These are phyloP conservation scores for Zygotorulaspora florentina DNA, from an alignment of 805 yeast species.

Conservation along the genomic window DNA sequence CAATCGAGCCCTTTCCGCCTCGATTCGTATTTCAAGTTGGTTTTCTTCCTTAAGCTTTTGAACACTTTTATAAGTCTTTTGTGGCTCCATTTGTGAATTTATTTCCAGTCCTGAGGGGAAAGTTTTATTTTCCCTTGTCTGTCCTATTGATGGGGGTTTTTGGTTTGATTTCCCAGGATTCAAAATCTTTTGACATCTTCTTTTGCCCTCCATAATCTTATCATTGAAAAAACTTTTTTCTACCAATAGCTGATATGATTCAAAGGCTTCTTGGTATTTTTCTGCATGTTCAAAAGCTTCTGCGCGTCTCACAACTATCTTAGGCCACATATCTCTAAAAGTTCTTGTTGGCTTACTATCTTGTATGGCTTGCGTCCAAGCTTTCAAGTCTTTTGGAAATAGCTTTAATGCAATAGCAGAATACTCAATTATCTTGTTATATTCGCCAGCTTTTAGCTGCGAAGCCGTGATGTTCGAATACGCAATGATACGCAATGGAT, in stretches of 20 bases:
- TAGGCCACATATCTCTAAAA: constrained; percentile 64
- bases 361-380: constrained; percentile 45
- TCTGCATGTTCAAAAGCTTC: constrained; percentile 83
- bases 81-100: constrained; percentile 6
- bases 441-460: constrained; percentile 64
- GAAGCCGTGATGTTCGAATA: constrained; percentile 73
- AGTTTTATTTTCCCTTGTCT: neutral
- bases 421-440: constrained; percentile 36
- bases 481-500: constrained; percentile 62
- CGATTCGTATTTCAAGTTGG: constrained; percentile 43
- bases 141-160: constrained; percentile 11
- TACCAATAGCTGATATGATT: constrained; percentile 56
- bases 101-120: too few relatives aligned
- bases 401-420: constrained; percentile 31
- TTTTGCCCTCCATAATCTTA: constrained; percentile 69
- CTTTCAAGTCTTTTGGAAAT: constrained; percentile 33
- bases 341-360: constrained; percentile 23
- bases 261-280: constrained; percentile 58
- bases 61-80: constrained; percentile 39
- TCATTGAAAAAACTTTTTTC: constrained; percentile 64
- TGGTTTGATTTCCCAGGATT: constrained; percentile 41
- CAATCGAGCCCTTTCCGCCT: constrained; percentile 54
- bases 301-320: constrained; percentile 65
- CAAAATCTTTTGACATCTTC: constrained; percentile 66
- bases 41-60: constrained; percentile 48